Evolutionary conservation across 1,284 basidiomycete species (phyloP).

Genomic region (Bjerkandera adusta): DNA sequence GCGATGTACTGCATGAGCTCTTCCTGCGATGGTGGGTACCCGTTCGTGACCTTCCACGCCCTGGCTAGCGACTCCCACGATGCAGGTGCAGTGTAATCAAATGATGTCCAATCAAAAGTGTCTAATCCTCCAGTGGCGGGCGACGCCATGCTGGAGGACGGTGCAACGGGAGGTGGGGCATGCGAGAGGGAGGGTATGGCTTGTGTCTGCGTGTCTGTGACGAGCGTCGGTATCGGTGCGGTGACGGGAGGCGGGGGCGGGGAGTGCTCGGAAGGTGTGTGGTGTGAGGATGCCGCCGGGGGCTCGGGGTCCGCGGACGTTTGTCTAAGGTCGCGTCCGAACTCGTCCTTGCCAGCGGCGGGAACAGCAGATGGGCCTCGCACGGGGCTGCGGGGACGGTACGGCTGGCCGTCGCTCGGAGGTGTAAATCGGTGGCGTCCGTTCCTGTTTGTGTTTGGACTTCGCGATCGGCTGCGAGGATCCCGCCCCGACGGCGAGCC

Average conservation of each 20-base stretch:
- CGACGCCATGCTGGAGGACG: background rate
- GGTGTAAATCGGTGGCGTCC: conserved; percentile 43
- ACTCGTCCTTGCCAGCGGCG: conserved; percentile 64
- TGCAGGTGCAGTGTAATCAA: conserved; percentile 65
- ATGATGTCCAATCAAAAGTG: conserved; percentile 61
- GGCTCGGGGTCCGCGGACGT: conserved; percentile 32
- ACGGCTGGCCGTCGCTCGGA: conserved; percentile 30
- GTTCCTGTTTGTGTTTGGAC: conserved; percentile 41
- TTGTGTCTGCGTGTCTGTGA: background rate
- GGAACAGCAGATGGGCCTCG: conserved; percentile 11
- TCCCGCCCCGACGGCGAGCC: conserved; percentile 33
- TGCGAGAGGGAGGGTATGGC: background rate
- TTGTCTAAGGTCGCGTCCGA: conserved; percentile 73
- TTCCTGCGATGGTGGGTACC: conserved; percentile 63
- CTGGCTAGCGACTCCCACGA: conserved; percentile 76
- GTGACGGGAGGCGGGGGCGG: background rate
- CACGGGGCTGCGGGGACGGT: conserved; percentile 15
- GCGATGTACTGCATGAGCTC: conserved; percentile 69
- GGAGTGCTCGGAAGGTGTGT: conserved; percentile 8
- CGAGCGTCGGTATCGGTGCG: background rate
- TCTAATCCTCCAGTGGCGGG: conserved; percentile 37
- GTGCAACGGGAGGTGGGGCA: background rate
- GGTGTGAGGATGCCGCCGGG: conserved; percentile 13
- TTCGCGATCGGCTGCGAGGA: conserved; percentile 65
- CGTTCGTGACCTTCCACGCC: conserved; percentile 68